Base-by-base conservation (phyloP, 1,284 basidiomycete species). In the Trametes pubescens region DNA sequence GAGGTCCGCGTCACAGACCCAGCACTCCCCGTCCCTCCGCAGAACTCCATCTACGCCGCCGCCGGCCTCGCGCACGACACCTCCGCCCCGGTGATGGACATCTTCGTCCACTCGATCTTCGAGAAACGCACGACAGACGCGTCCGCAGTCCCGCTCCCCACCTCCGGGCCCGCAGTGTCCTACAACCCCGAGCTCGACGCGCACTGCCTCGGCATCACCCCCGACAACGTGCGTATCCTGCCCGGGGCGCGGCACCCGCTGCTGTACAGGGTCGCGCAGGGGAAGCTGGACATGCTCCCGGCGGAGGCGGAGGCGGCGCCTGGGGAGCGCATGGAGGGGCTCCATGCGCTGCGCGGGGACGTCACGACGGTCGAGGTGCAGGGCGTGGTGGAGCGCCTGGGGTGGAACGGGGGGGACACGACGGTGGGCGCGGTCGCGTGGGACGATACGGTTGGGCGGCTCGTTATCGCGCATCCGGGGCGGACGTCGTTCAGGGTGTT, bases 391-490 rank as follows among this genome's bases (percentile, higher is more conserved):
- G 34, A 51, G 51, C 51, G 51, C n/a, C 8, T 51, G 9, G 8
- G 9, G 51, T n/a, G 18, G 34, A 8, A 10, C n/a, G 51, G 34
- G 2, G 8, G 34, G n/a, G 51, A 37, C 32, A 13, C 32, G 32
- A 16, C 18, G 6, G 51, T 51, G n/a, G 34, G 51, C 51, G 51
- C 37, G 51, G 7, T 53, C 22, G 51, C 51, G 21, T 53, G 51
- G 51, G 51, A 53, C 51, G 51, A 40, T 11, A 26, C 51, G 16
- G 24, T 40, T 6, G 51, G 51, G 21, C 35, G 51, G 51, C 51
- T 53, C 21, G 37, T 53, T 14, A 22, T 40, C 35, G 51, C 51
- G 22, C 16, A 38, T 9, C 37, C 51, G 21, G 14, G 26, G 35
- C 21, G 35, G 9, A 24, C 51, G 24, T 13, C 51, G 37, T 18